Percentiles rank a stretch among this genome's conserved stretches.
Conservation (phyloP, 495 filamentous ascomycete species). For the Annulohypoxylon moriforme region DNA sequence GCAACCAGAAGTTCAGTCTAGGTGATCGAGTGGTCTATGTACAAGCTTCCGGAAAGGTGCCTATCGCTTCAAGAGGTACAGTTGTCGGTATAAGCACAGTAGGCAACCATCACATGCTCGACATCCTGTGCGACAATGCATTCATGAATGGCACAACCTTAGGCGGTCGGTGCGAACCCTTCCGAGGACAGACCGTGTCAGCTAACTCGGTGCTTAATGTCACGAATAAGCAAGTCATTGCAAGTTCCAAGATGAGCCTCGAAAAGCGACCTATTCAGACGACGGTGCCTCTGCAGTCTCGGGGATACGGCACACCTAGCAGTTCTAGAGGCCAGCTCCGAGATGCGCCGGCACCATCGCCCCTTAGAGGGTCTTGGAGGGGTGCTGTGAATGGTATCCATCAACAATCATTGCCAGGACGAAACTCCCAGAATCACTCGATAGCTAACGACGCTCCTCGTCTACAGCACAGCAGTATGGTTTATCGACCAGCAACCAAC, state of each 20-base stretch:
- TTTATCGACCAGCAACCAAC: conserved; percentile 51
- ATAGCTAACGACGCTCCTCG: conserved; percentile 56
- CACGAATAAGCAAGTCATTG: conserved; percentile 81
- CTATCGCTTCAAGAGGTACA: conserved; percentile 90
- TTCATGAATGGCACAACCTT: conserved; percentile 97
- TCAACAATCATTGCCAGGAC: conserved; percentile 51
- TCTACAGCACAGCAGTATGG: conserved; percentile 58
- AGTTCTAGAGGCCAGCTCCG: conserved; percentile 67
- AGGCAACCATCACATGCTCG: conserved; percentile 79
- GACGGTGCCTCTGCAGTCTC: conserved; percentile 66
- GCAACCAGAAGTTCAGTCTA: conserved; percentile 83
- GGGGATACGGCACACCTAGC: conserved; percentile 70
- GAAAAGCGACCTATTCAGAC: conserved; percentile 68
- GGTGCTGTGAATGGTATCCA: conserved; percentile 67
- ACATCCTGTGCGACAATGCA: conserved; percentile 90
- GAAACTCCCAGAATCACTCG: conserved; percentile 46
- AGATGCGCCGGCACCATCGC: conserved; percentile 73
- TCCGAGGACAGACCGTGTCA: conserved; percentile 93
- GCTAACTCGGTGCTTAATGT: conserved; percentile 87
- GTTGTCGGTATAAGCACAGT: conserved; percentile 92
- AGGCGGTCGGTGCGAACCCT: conserved; percentile 89
- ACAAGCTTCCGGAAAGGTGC: conserved; percentile 92
- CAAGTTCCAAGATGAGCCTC: conserved; percentile 73
- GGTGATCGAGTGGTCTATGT: conserved; percentile 95
- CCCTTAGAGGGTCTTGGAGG: conserved; percentile 77